Conservation (phyloP, 495 filamentous ascomycete species). For the Polyplosphaeria fusca region DNA sequence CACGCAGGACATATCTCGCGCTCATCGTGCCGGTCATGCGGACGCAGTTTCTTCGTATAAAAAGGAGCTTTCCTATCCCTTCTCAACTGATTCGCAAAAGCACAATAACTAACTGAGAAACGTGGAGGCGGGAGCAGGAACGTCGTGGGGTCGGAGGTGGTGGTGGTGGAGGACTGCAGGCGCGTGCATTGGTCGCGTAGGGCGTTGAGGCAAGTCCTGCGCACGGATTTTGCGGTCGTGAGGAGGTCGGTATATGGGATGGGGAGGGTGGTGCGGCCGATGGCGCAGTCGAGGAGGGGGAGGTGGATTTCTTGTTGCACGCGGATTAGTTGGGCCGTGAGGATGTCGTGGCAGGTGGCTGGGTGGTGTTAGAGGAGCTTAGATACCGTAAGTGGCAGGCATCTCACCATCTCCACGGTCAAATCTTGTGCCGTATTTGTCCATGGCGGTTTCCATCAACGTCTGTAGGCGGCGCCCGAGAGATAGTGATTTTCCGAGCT, state of each 20-base stretch:
- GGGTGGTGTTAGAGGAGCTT: neutral
- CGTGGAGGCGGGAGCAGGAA: constrained; percentile 24
- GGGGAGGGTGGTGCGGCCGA: constrained; percentile 2
- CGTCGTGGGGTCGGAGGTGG: too few relatives aligned
- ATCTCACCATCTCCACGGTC: constrained; percentile 27
- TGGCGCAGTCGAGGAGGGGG: constrained; percentile 15
- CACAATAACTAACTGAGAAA: constrained; percentile 29
- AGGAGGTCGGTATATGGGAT: constrained; percentile 19
- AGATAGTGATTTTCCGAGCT: constrained; percentile 5
- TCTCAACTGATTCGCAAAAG: constrained; percentile 17
- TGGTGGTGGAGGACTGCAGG: neutral
- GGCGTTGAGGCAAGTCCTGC: constrained; percentile 14
- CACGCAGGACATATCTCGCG: constrained; percentile 28
- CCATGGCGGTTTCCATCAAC: constrained; percentile 6
- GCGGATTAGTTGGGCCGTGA: constrained; percentile 21
- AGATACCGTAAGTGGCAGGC: neutral
- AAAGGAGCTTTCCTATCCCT: constrained; percentile 13
- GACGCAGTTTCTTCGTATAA: constrained; percentile 18
- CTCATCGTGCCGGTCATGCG: constrained; percentile 27
- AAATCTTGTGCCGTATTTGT: constrained; percentile 13
- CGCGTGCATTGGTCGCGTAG: constrained; percentile 23
- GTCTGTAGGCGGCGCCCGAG: constrained; percentile 10
- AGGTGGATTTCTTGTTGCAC: constrained; percentile 22
- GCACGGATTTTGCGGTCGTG: constrained; percentile 17
- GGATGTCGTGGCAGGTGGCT: constrained; percentile 24